These are phyloP conservation scores for Phyllosticta citribraziliensis DNA, from an alignment of 2,329 filamentous ascomycete species.

Conservation along the genomic window DNA sequence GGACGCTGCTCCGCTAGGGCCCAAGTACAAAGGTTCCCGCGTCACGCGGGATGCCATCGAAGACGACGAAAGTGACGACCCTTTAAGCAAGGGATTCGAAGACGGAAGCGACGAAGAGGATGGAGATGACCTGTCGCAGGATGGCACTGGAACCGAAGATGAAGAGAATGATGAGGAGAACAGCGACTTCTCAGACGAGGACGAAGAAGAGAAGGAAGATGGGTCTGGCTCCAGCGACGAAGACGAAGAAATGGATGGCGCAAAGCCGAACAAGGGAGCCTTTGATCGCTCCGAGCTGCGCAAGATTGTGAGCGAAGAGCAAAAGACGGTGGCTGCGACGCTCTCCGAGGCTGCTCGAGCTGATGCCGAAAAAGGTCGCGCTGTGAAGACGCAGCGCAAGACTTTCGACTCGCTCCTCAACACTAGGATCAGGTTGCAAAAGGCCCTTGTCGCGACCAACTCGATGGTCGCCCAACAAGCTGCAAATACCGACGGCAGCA, in stretches of 20 bases:
- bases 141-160: slow-evolving; percentile 45
- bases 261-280: slow-evolving; percentile 10
- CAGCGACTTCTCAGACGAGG: slow-evolving; percentile 26
- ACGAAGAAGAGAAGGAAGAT: slow-evolving; percentile 29
- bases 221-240: slow-evolving; percentile 24
- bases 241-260: slow-evolving; percentile 14
- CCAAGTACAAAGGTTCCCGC: slow-evolving; percentile 68
- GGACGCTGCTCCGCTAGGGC: slow-evolving; percentile 59
- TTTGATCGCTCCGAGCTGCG: slow-evolving; percentile 49
- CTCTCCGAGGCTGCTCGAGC: slow-evolving; percentile 58
- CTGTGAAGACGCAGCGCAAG: slow-evolving; percentile 76
- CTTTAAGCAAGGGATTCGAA: slow-evolving; percentile 34
- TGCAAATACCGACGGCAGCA: slow-evolving; percentile 16
- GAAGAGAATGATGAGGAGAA: slow-evolving; percentile 37
- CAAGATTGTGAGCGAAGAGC: slow-evolving; percentile 57
- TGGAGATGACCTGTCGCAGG: slow-evolving; percentile 35
- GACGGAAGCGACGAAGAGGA: slow-evolving; percentile 35
- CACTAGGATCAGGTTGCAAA: slow-evolving; percentile 84
- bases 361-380: slow-evolving; percentile 75
- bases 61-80: slow-evolving; percentile 45
- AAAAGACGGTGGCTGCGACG: slow-evolving; percentile 55
- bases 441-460: slow-evolving; percentile 75
- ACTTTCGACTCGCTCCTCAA: slow-evolving; percentile 85
- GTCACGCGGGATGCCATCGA: slow-evolving; percentile 59
- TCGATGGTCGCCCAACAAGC: slow-evolving; percentile 44